These are phyloP conservation scores for Fraxinus nigra DNA, from an alignment of 305 asterid genomes.

Conservation along the genomic window DNA sequence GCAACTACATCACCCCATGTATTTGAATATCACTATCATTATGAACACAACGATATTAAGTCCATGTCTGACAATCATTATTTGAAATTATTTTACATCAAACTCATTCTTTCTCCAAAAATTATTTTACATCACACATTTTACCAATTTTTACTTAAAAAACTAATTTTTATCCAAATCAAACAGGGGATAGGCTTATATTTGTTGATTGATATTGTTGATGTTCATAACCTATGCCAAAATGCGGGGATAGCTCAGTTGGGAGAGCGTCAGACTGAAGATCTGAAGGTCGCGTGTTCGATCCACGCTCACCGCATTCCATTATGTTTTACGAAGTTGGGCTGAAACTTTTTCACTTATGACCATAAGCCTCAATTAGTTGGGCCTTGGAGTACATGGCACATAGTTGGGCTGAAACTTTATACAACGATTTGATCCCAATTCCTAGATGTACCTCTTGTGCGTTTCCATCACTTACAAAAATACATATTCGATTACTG, in stretches of 20 bases:
- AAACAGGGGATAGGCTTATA: no score
- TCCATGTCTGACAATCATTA: no score
- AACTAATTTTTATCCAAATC: no score
- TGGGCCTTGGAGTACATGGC: no score
- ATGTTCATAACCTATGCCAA: no score
- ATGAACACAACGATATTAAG: background rate
- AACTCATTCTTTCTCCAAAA: background rate
- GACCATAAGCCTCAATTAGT: background rate
- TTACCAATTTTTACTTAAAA: no score
- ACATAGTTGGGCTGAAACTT: no score
- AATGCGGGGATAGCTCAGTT: slow-evolving; percentile 93
- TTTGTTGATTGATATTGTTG: no score
- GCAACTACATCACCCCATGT: background rate
- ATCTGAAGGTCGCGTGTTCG: slow-evolving; percentile 93
- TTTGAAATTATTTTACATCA: background rate
- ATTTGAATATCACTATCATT: background rate
- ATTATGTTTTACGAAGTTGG: background rate
- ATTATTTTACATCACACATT: background rate
- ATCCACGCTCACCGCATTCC: slow-evolving; percentile 80
- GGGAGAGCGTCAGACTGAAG: slow-evolving; percentile 98
- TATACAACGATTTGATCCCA: no score
- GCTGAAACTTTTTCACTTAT: background rate
- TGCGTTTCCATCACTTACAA: no score
- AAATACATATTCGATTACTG: no score
- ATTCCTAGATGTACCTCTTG: no score